Evolutionary conservation across 2,329 filamentous ascomycete species (phyloP).

Genomic region (Thielaviopsis populi): DNA sequence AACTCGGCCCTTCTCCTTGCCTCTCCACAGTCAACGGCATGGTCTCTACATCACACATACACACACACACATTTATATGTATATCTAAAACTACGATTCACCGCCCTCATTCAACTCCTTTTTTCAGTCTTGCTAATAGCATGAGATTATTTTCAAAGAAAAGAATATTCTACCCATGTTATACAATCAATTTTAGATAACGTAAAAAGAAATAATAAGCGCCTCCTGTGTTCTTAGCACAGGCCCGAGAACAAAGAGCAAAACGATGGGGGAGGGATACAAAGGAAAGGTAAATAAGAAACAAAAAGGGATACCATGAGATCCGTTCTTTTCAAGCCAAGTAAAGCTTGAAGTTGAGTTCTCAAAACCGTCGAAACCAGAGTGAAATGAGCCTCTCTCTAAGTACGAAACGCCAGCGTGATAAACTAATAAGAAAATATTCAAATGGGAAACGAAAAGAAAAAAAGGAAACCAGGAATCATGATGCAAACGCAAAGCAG

Average conservation of each 20-base stretch:
- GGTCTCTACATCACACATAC: too few relatives aligned
- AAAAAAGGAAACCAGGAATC: constrained; percentile 9
- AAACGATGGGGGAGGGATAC: background rate
- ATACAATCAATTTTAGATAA: constrained; percentile 3
- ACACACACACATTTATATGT: too few relatives aligned
- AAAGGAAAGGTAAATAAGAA: background rate
- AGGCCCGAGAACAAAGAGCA: background rate
- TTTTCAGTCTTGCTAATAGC: background rate
- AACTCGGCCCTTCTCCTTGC: too few relatives aligned
- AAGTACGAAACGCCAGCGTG: constrained; percentile 14
- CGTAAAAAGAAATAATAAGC: background rate
- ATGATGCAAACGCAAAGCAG: constrained; percentile 10
- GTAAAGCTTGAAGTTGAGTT: background rate
- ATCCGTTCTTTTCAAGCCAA: background rate
- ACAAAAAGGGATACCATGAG: background rate
- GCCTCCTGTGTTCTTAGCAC: constrained; percentile 3
- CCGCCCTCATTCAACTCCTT: background rate
- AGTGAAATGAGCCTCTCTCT: constrained; percentile 11
- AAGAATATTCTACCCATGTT: background rate
- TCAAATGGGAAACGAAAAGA: background rate
- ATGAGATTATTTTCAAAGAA: constrained; percentile 1
- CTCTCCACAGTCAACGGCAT: too few relatives aligned
- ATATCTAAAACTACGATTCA: background rate
- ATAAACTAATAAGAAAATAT: constrained; percentile 9
- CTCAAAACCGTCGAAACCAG: background rate